A percentile compares a stretch with the other conserved stretches of the same genome.
Conservation (phyloP, 306 rosid species). For the Ormosia emarginata region DNA sequence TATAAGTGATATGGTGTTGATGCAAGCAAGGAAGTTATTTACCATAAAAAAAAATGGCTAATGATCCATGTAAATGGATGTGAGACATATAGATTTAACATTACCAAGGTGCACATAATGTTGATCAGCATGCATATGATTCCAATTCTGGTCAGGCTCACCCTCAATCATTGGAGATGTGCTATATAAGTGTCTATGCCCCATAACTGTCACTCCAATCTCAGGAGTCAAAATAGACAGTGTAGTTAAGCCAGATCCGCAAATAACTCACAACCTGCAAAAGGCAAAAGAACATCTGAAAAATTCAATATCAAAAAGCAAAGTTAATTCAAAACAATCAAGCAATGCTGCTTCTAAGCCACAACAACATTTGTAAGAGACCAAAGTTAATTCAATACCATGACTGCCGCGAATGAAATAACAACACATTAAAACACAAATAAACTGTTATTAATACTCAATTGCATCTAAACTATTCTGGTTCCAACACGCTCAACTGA, state of each 20-base stretch:
- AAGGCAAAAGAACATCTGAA: slow-evolving; percentile 14
- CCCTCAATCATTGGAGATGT: slow-evolving; percentile 59
- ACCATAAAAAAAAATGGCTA: neutral
- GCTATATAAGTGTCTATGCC: slow-evolving; percentile 67
- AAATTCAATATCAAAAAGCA: slow-evolving; percentile 14
- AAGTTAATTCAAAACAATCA: slow-evolving; percentile 5
- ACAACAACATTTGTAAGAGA: neutral
- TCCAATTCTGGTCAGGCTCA: slow-evolving; percentile 81
- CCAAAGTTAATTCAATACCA: neutral
- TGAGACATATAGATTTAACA: slow-evolving; percentile 26
- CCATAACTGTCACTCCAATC: slow-evolving; percentile 54
- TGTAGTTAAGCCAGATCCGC: slow-evolving; percentile 9
- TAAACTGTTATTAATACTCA: neutral
- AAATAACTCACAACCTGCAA: slow-evolving; percentile 39
- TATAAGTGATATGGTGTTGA: slow-evolving; percentile 9
- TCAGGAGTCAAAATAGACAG: slow-evolving; percentile 23
- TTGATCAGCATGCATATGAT: slow-evolving; percentile 65
- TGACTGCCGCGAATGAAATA: neutral
- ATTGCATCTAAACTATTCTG: neutral
- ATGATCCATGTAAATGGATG: neutral
- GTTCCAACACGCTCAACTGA: slow-evolving; percentile 10
- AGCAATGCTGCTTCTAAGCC: neutral
- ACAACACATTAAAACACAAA: neutral
- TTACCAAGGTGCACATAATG: slow-evolving; percentile 62
- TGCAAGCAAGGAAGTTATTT: slow-evolving; percentile 4